Evolutionary conservation across 2,329 filamentous ascomycete genomes (phyloP), one percentile per base, ranked within the genome.

Genomic region (Colletotrichum navitas): DNA sequence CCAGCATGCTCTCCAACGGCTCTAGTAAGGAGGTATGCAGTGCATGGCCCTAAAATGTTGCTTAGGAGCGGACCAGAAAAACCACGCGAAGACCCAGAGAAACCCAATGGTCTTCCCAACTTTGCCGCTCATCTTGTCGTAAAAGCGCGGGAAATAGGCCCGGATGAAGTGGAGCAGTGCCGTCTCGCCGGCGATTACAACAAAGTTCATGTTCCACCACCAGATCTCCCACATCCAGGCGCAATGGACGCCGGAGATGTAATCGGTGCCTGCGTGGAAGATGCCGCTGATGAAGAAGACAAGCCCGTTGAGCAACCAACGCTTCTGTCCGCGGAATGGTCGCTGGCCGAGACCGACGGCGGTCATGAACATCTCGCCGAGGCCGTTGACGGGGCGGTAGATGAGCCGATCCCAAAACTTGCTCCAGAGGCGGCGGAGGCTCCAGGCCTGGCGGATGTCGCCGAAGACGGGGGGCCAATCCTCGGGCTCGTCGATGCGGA

Each of bases 391-490:
- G 3, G 66, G 63, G 1, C 73, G 73, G 61, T 74, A 74, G n/a
- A 73, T 67, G 41, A 75, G 63, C 5, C 69, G 67, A 32, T 76
- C 73, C 45, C 60, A 75, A 49, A 67, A 75, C 49, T 73, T 71
- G 73, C 73, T 66, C 74, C 74, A 75, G 36, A 72, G 72, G 2
- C 74, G 71, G 18, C 73, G 63, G 24, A 75, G 18, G 14, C 51
- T 72, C 63, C 73, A 75, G 5, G 70, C 74, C 64, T 76, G 63
- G 2, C 65, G 24, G 18, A 74, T 63, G 41, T 70, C 68, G 29
- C 74, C 74, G 34, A 76, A 76, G 14, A 74, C 49, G 2, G 68
- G 71, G 2, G 74, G 74, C 74, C 74, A 75, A 36, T 75, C 74
- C 26, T 73, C 71, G 1, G 74, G 74, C 24, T 67, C 63, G 55